These are phyloP conservation scores for Scedosporium dehoogii DNA, from an alignment of 2,329 filamentous ascomycete genomes.

Conservation along the genomic window DNA sequence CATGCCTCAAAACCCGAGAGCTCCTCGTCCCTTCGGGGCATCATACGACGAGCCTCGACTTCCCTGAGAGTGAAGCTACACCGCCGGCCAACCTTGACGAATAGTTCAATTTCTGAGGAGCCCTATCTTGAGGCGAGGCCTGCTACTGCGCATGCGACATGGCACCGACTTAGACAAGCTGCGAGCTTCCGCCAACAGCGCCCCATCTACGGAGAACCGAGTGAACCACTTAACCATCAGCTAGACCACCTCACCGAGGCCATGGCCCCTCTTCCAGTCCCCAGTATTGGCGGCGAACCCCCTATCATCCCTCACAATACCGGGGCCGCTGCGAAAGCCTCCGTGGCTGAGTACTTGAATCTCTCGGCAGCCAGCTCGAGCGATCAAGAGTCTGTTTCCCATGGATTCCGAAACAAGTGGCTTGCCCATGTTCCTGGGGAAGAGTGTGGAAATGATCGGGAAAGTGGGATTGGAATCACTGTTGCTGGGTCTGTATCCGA, in stretches of 20 bases:
- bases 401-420: slow-evolving; percentile 30
- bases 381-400: slow-evolving; percentile 11
- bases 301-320: slow-evolving; percentile 51
- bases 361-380: slow-evolving; percentile 3
- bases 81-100: neutral
- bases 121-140: neutral
- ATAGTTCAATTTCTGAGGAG: neutral
- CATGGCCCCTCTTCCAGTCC: slow-evolving; percentile 25
- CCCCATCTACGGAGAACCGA: slow-evolving; percentile 31
- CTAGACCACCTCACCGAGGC: slow-evolving; percentile 10
- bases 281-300: slow-evolving; percentile 41
- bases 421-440: slow-evolving; percentile 29
- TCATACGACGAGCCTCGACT: slow-evolving; percentile 4
- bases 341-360: slow-evolving; percentile 39
- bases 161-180: slow-evolving; percentile 41
- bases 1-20: neutral
- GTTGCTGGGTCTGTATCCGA: slow-evolving; percentile 33
- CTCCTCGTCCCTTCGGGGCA: neutral
- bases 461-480: slow-evolving; percentile 55
- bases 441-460: slow-evolving; percentile 41
- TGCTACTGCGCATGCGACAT: slow-evolving; percentile 28
- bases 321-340: slow-evolving; percentile 51
- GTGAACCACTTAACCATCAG: slow-evolving; percentile 7
- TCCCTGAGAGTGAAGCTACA: slow-evolving; percentile 3
- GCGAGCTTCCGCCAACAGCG: slow-evolving; percentile 39